Evolutionary conservation across 163 green algal species (phyloP).

Genomic region (Trebouxiophyceae sp.): DNA sequence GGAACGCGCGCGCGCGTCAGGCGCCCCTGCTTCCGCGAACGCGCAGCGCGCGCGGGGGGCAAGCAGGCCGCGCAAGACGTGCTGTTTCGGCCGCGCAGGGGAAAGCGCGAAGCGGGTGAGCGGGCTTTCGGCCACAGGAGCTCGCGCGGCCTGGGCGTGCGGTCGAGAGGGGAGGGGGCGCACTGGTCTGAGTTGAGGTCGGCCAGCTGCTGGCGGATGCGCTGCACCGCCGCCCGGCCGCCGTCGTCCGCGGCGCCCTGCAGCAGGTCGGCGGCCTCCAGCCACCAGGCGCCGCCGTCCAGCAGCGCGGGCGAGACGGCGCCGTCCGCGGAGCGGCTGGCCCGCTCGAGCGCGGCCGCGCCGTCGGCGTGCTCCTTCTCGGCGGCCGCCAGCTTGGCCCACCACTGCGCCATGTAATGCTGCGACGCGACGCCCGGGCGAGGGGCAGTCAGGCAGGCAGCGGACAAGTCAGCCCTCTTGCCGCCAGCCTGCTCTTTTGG

Average conservation of each 20-base stretch:
- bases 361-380: constrained; percentile 19
- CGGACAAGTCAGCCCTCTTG: no score
- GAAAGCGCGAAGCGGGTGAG: no score
- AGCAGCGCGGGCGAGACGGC: not conserved
- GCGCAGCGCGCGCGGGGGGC: no score
- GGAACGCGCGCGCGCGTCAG: no score
- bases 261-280: constrained; percentile 18
- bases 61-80: no score
- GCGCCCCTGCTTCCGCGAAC: no score
- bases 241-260: not conserved
- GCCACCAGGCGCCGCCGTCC: constrained; percentile 16
- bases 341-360: not conserved
- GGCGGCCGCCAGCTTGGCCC: constrained; percentile 20
- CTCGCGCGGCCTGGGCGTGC: no score
- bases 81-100: no score
- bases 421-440: not conserved
- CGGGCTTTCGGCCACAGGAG: no score
- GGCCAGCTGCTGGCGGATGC: constrained; percentile 5
- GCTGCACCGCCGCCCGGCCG: not conserved
- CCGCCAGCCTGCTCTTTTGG: no score
- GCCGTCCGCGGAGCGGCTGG: not conserved
- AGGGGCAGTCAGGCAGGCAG: no score
- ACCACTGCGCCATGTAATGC: constrained; percentile 48
- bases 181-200: constrained; percentile 7
- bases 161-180: no score